These are phyloP conservation scores for Haplosporangium gracile DNA, from an alignment of 192 early-diverging fungal genomes.

Conservation along the genomic window DNA sequence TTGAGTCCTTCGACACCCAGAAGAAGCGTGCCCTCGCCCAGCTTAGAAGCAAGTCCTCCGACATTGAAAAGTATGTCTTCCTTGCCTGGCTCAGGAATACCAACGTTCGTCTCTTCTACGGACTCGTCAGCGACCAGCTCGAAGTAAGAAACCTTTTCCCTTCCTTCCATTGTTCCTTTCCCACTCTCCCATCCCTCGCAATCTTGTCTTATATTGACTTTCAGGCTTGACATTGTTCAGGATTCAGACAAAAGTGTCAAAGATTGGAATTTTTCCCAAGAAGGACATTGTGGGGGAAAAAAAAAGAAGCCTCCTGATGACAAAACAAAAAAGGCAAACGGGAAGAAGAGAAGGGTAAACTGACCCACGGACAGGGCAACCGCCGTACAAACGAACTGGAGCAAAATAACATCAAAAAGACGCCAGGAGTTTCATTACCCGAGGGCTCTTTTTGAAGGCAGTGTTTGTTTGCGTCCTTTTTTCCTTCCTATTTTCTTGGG, in stretches of 20 bases:
- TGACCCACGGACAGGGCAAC: background rate
- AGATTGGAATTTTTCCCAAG: background rate
- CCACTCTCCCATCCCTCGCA: background rate
- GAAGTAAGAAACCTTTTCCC: conserved; percentile 63
- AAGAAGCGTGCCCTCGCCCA: conserved; percentile 80
- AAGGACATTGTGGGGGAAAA: background rate
- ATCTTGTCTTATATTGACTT: background rate
- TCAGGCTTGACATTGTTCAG: background rate
- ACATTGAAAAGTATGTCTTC: conserved; percentile 90
- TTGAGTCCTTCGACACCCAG: conserved; percentile 83
- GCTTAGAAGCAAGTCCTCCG: conserved; percentile 74
- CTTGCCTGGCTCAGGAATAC: conserved; percentile 86
- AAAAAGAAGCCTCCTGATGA: background rate
- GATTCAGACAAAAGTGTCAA: background rate
- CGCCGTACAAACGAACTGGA: background rate
- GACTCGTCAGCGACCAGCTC: conserved; percentile 79
- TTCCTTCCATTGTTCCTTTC: background rate
- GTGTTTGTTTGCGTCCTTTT: background rate
- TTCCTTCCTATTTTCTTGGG: conserved; percentile 16
- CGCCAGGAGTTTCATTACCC: background rate
- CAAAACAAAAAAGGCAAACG: background rate
- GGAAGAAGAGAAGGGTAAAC: background rate
- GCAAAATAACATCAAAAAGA: background rate
- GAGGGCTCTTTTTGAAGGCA: background rate
- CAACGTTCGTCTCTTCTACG: conserved; percentile 88